Evolutionary conservation across 2,329 filamentous ascomycete genomes (phyloP).

Genomic region (Trematosphaeria pertusa): DNA sequence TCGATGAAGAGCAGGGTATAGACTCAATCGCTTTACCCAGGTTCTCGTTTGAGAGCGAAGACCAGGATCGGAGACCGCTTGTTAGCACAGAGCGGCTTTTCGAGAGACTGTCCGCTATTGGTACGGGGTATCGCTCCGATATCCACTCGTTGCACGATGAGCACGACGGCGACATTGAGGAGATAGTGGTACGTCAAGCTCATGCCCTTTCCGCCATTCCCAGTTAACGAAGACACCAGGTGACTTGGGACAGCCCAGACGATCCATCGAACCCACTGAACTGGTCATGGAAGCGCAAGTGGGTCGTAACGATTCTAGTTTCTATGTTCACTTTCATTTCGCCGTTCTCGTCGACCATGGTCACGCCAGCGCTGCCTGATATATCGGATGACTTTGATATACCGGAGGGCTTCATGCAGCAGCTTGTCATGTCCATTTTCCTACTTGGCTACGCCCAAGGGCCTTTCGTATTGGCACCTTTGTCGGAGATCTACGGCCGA

Average conservation of each 20-base stretch:
- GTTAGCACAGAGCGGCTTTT: too few relatives aligned
- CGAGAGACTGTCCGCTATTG: too few relatives aligned
- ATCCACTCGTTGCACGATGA: too few relatives aligned
- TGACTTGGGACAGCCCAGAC: constrained; percentile 55
- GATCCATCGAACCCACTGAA: constrained; percentile 57
- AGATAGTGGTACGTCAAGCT: too few relatives aligned
- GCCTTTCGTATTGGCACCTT: constrained; percentile 43
- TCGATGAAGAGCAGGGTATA: too few relatives aligned
- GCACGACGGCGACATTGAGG: too few relatives aligned
- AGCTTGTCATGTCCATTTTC: constrained; percentile 47
- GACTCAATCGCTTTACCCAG: too few relatives aligned
- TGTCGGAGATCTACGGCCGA: constrained; percentile 47
- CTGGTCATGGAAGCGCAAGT: constrained; percentile 53
- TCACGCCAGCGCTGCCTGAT: constrained; percentile 40
- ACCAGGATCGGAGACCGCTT: too few relatives aligned
- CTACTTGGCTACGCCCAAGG: constrained; percentile 47
- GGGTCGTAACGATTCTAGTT: constrained; percentile 54
- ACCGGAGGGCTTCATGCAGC: constrained; percentile 32
- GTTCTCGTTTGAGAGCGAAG: too few relatives aligned
- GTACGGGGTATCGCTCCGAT: too few relatives aligned
- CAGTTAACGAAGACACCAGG: too few relatives aligned
- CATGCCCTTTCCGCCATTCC: too few relatives aligned
- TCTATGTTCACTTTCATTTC: constrained; percentile 49
- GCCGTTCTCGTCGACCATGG: constrained; percentile 48
- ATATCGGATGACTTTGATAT: constrained; percentile 44